These are phyloP conservation scores for Trichoderma gamsii DNA, from an alignment of 495 filamentous ascomycete genomes.

Conservation along the genomic window DNA sequence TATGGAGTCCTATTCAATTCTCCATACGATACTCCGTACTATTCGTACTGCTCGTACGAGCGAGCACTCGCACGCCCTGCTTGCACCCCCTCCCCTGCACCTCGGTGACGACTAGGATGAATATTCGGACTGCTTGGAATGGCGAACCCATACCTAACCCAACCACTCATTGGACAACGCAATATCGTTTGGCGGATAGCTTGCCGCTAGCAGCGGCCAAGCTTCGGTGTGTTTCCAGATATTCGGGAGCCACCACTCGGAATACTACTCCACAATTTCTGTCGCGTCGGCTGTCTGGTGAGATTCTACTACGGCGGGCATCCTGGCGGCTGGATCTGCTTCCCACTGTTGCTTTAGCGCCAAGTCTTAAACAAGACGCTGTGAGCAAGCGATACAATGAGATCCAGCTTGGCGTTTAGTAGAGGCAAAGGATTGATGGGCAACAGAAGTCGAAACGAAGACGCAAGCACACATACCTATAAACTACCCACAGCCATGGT, in stretches of 20 bases:
- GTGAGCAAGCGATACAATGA: no score
- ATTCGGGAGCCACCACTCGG: constrained; percentile 9
- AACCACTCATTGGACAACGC: background rate
- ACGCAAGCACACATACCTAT: no score
- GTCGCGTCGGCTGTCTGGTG: background rate
- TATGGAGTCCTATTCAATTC: background rate
- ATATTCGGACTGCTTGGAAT: background rate
- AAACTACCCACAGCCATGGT: no score
- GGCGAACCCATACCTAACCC: background rate
- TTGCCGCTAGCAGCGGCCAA: constrained; percentile 12
- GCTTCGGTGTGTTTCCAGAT: constrained; percentile 13
- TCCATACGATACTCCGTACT: background rate
- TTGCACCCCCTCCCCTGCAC: background rate
- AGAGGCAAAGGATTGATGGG: no score
- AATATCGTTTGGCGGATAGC: background rate
- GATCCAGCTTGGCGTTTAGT: no score
- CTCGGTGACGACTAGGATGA: constrained; percentile 4
- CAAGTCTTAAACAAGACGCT: no score
- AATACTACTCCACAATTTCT: constrained; percentile 5
- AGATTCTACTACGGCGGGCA: background rate
- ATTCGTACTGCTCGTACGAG: background rate
- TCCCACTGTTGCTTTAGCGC: no score
- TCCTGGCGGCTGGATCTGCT: background rate
- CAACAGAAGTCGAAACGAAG: no score
- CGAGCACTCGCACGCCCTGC: background rate